Evolutionary conservation across 2,329 filamentous ascomycete species (phyloP).

Genomic region (Diaporthe caulivora): DNA sequence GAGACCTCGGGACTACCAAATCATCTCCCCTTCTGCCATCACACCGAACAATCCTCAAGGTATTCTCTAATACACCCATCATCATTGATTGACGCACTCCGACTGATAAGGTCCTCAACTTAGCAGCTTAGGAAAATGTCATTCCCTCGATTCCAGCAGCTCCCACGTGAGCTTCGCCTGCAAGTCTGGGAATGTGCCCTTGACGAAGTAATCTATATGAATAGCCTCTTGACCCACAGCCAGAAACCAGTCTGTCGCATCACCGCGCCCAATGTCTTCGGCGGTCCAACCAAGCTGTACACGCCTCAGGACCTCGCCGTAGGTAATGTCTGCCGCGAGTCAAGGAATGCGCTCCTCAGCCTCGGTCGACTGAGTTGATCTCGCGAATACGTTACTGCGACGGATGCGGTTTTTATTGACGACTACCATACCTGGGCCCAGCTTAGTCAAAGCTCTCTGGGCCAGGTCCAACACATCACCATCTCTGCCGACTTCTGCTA

Average conservation of each 20-base stretch:
- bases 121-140: background rate
- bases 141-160: background rate
- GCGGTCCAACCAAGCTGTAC: background rate
- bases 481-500: background rate
- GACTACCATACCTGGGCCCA: background rate
- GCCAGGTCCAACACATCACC: background rate
- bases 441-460: background rate
- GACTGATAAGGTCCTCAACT: background rate
- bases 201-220: background rate
- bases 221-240: background rate
- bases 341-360: background rate
- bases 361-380: background rate
- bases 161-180: constrained; percentile 1
- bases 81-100: too few relatives aligned
- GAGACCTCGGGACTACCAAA: background rate
- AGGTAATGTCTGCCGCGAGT: background rate
- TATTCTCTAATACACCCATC: background rate
- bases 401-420: background rate
- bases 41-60: background rate
- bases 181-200: background rate
- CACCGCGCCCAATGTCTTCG: too few relatives aligned
- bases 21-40: background rate
- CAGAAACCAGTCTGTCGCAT: background rate
- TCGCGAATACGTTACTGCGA: background rate
- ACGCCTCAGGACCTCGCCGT: background rate